phyloP scores from a whole-genome alignment of 768 basidiomycete genomes.

The Tricholomella constricta region DNA sequence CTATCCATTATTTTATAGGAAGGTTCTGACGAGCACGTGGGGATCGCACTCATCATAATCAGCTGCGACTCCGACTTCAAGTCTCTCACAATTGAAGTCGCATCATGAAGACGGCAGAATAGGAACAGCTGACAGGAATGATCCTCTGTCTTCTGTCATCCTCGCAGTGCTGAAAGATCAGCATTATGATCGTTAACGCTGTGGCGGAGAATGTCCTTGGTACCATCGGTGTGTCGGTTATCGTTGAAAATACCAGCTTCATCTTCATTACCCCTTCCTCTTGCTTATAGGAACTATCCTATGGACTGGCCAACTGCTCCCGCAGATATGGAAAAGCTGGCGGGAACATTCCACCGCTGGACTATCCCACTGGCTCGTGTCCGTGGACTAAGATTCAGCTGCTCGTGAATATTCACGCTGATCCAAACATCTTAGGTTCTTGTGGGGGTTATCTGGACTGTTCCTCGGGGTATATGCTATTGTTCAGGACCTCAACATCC shows the following conservation, averaged over 20 bases:
- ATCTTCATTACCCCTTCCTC: not conserved
- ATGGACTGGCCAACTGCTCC: constrained; percentile 69
- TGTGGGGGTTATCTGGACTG: constrained; percentile 62
- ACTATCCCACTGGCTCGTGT: constrained; percentile 70
- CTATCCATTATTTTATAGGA: too few species aligned
- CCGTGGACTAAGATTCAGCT: constrained; percentile 17
- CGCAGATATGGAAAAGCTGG: constrained; percentile 76
- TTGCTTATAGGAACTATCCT: constrained; percentile 53
- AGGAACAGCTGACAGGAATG: too few species aligned
- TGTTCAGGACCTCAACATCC: constrained; percentile 66
- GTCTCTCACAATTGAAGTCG: too few species aligned
- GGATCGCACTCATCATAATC: too few species aligned
- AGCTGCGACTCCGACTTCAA: too few species aligned
- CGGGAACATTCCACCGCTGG: constrained; percentile 67
- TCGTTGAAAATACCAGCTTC: not conserved
- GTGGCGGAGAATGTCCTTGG: constrained; percentile 70
- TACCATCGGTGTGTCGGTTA: constrained; percentile 52
- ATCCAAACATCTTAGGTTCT: constrained; percentile 38
- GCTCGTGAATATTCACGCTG: not conserved
- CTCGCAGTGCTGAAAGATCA: too few species aligned
- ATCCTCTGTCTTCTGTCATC: too few species aligned
- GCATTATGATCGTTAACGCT: constrained; percentile 45
- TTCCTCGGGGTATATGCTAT: constrained; percentile 73
- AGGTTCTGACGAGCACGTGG: too few species aligned
- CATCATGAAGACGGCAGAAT: too few species aligned